Base-by-base conservation (phyloP, 2,329 filamentous ascomycete genomes). In the Aspergillus quadricinctus region DNA sequence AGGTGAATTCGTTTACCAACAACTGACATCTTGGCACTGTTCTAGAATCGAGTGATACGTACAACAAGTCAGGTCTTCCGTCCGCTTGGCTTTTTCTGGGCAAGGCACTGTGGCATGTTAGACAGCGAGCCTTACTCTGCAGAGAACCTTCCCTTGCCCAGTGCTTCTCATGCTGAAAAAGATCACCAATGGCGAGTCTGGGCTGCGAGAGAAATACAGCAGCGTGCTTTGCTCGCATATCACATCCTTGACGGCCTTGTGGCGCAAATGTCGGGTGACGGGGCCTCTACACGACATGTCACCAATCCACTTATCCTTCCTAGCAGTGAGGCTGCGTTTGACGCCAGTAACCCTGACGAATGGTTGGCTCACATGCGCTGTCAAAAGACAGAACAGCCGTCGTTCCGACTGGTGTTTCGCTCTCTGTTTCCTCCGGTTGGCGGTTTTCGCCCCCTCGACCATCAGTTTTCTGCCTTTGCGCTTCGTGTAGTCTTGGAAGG, bases 11-110 rank as follows among this genome's bases (percentile, higher is more conserved):
- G n/a, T 19, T 41, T 49, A 37, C 19, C 45, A 50, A 43, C 54
- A n/a, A 48, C 10, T 14, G 6, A 37, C 31, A 17, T 37, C 5
- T 17, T 37, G 31, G 5, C 14, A 37, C 17, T 17, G 14, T 7
- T 37, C 41, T 48, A 72, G 69, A 78, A 77, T 49, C 65, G 73
- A 35, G 67, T 66, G 1, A 75, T 79, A 45, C 71, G 77, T 11
- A 77, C 72, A 1, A 77, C 75, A 29, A 76, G 73, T 54, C 76
- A 78, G 53, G 71, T 76, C 1, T 78, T 78, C 54, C 76, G 76
- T 37, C 74, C 72, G 1, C 66, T 78, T 0, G 74, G 73, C 2
- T 78, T 78, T 61, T 73, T 74, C 54, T 78, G 77, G 77, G 76
- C 76, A 31, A 69, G 75, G 28, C 74, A 78, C 52, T 78, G 74